phyloP scores from a whole-genome alignment of 2,329 filamentous ascomycete species.

The Huntiella moniliformis region DNA sequence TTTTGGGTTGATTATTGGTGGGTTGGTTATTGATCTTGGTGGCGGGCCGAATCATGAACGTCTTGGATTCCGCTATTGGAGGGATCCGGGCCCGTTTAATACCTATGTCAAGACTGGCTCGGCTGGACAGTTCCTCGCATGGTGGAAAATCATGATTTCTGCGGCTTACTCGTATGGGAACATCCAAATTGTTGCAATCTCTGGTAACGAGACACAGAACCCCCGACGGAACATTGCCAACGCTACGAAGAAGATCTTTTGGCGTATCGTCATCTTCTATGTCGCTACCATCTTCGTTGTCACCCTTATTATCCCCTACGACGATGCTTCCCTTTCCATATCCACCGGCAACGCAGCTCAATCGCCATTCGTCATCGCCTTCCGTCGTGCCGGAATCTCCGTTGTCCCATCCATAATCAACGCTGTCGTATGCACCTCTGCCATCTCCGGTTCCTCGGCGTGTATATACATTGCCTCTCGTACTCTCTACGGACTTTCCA shows the following conservation, averaged over 20 bases:
- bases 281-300: constrained; percentile 14
- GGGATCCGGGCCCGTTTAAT: constrained; percentile 24
- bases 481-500: constrained; percentile 22
- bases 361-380: constrained; percentile 16
- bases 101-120: constrained; percentile 18
- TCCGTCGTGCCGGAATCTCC: constrained; percentile 13
- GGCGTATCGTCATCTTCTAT: constrained; percentile 16
- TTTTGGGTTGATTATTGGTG: constrained; percentile 21
- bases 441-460: constrained; percentile 9
- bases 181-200: constrained; percentile 13
- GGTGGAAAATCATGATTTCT: constrained; percentile 22
- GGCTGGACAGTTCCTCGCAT: constrained; percentile 22
- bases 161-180: constrained; percentile 22
- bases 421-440: constrained; percentile 15
- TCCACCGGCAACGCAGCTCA: constrained; percentile 11
- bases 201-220: constrained; percentile 15
- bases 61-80: constrained; percentile 27
- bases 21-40: constrained; percentile 22
- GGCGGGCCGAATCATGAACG: constrained; percentile 21
- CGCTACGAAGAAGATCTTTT: constrained; percentile 15
- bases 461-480: constrained; percentile 22
- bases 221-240: constrained; percentile 14
- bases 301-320: constrained; percentile 16
- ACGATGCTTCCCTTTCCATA: constrained; percentile 11
- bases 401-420: constrained; percentile 15